A percentile compares a stretch with the other conserved stretches of the same genome.
Conservation (phyloP, 202 grass and related monocot species). For the Zizania palustris region DNA sequence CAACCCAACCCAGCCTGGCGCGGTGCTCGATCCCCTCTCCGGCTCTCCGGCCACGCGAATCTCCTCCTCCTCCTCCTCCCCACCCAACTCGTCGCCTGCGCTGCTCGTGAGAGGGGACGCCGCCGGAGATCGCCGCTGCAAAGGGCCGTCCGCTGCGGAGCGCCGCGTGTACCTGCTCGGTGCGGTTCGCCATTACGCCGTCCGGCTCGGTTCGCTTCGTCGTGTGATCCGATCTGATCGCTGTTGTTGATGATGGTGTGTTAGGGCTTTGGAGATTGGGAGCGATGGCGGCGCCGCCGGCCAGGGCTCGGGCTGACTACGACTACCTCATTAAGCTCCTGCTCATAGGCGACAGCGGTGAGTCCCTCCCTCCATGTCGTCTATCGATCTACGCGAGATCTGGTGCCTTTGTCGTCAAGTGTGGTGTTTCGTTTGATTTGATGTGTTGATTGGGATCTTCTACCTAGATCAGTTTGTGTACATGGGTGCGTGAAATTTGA, state of each 20-base stretch:
- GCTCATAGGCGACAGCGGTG: slow-evolving; percentile 83
- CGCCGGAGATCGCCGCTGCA: slow-evolving; percentile 25
- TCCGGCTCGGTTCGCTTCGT: not conserved
- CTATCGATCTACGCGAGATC: slow-evolving; percentile 44
- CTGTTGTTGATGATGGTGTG: slow-evolving; percentile 7
- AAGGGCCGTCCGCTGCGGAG: not conserved
- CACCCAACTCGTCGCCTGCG: not conserved
- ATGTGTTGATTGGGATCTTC: slow-evolving; percentile 24
- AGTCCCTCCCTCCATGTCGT: not conserved
- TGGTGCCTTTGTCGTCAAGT: not conserved
- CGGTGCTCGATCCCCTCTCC: not conserved
- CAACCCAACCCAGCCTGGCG: not conserved
- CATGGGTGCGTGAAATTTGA: slow-evolving; percentile 18
- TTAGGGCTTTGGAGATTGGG: slow-evolving; percentile 40
- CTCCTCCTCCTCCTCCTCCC: not conserved
- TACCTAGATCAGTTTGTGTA: not conserved
- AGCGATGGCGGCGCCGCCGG: slow-evolving; percentile 68
- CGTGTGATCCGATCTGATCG: slow-evolving; percentile 29
- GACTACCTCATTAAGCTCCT: slow-evolving; percentile 85
- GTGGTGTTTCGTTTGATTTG: not conserved
- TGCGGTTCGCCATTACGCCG: slow-evolving; percentile 21
- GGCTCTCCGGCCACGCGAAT: slow-evolving; percentile 29
- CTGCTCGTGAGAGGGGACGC: slow-evolving; percentile 26
- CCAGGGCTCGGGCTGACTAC: slow-evolving; percentile 72
- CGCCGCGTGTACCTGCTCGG: not conserved